Conservation (phyloP, 352 stramenopile species). For the Globisporangium paddicum region DNA sequence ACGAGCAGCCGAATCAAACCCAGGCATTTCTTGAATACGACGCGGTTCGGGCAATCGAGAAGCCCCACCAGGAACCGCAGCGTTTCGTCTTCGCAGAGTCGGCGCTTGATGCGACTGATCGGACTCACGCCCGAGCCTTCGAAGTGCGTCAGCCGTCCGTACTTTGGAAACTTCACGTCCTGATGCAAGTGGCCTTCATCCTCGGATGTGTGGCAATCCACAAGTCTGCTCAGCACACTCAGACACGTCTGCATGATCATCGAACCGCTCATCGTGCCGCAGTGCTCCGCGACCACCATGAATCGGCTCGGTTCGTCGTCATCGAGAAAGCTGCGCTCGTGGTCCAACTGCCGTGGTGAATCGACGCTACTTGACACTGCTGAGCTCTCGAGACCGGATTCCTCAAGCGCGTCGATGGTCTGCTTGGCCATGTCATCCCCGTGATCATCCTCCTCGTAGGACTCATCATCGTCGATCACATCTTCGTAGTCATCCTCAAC, state of each 20-base stretch:
- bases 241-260: constrained; percentile 89
- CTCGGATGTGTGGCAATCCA: constrained; percentile 80
- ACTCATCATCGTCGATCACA: constrained; percentile 18
- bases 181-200: constrained; percentile 79
- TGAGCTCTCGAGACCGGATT: constrained; percentile 43
- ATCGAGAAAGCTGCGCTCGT: constrained; percentile 21
- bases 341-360: constrained; percentile 25
- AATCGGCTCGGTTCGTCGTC: constrained; percentile 47
- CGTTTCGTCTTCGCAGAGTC: constrained; percentile 69
- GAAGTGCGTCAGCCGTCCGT: constrained; percentile 75
- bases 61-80: constrained; percentile 78
- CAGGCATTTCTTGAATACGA: constrained; percentile 83
- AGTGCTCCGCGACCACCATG: constrained; percentile 75
- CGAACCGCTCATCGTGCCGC: constrained; percentile 69
- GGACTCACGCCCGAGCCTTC: constrained; percentile 75
- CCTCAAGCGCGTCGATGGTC: constrained; percentile 62
- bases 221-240: constrained; percentile 73
- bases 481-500: constrained; percentile 37
- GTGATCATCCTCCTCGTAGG: constrained; percentile 30
- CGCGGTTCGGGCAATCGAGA: constrained; percentile 75
- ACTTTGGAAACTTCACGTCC: constrained; percentile 74
- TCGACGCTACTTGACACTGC: constrained; percentile 26
- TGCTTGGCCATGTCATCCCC: constrained; percentile 38
- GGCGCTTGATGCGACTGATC: constrained; percentile 70
- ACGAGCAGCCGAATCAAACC: constrained; percentile 78